A percentile compares a stretch with the other conserved stretches of the same genome.
phyloP scores from a whole-genome alignment of 148 eudicot species.

The Dianthus caryophyllus region DNA sequence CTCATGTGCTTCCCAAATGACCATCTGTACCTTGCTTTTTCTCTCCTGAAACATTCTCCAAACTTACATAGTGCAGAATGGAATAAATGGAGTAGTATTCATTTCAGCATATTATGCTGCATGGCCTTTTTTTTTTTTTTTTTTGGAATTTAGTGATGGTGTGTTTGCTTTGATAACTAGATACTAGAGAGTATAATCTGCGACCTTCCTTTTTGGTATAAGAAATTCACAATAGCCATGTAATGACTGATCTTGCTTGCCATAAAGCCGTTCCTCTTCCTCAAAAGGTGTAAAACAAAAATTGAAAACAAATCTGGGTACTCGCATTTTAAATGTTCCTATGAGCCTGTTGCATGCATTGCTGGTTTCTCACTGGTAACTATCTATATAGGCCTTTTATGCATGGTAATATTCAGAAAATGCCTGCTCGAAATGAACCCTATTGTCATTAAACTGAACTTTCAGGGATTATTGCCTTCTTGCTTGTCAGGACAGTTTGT shows the following conservation, averaged over 20 bases:
- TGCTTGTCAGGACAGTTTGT: slow-evolving; percentile 87
- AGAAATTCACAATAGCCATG: neutral
- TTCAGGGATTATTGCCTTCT: slow-evolving; percentile 19
- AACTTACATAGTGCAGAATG: too few species aligned
- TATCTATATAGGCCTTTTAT: neutral
- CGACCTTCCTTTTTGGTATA: neutral
- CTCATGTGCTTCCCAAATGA: too few species aligned
- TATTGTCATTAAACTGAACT: slow-evolving; percentile 3
- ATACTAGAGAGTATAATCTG: neutral
- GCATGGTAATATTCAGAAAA: neutral
- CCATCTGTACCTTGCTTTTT: too few species aligned
- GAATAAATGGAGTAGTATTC: too few species aligned
- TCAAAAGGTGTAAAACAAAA: neutral
- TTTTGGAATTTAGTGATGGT: neutral
- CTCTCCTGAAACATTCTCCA: too few species aligned
- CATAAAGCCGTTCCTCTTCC: neutral
- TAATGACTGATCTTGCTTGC: neutral
- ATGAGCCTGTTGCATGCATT: neutral
- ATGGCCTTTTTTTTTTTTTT: too few species aligned
- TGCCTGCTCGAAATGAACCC: slow-evolving; percentile 1
- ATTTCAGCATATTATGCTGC: too few species aligned
- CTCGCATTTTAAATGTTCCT: neutral
- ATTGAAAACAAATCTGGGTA: neutral
- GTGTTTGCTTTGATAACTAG: neutral
- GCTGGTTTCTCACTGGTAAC: neutral